phyloP scores from a whole-genome alignment of 177 flowering plant genomes.

The Vitis hybrid region DNA sequence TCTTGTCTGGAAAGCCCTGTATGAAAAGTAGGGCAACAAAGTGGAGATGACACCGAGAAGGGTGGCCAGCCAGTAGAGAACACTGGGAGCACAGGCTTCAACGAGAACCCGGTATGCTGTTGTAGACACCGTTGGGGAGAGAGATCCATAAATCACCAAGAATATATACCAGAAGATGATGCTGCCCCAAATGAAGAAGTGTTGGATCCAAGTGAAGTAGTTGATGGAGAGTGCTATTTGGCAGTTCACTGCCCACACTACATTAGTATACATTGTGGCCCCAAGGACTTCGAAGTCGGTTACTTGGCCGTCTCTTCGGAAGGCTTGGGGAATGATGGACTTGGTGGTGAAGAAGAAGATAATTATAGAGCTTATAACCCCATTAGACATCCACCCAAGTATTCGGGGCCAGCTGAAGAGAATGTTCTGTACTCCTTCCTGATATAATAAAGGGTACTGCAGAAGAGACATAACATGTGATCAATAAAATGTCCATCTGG shows the following conservation, averaged over 20 bases:
- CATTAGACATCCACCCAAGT: slow-evolving; percentile 79
- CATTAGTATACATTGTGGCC: slow-evolving; percentile 63
- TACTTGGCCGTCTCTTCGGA: slow-evolving; percentile 61
- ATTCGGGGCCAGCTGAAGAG: slow-evolving; percentile 83
- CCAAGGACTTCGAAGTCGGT: slow-evolving; percentile 55
- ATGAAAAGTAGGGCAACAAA: slow-evolving; percentile 54
- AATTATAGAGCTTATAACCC: slow-evolving; percentile 52
- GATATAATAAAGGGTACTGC: slow-evolving; percentile 66
- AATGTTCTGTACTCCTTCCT: slow-evolving; percentile 64
- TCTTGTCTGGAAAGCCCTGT: slow-evolving; percentile 48
- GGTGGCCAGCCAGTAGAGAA: slow-evolving; percentile 54
- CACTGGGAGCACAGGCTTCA: slow-evolving; percentile 70
- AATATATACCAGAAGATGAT: slow-evolving; percentile 67
- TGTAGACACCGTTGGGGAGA: slow-evolving; percentile 53
- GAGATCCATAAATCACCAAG: slow-evolving; percentile 54
- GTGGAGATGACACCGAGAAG: slow-evolving; percentile 51
- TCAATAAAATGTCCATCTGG: neutral
- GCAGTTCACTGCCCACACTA: slow-evolving; percentile 78
- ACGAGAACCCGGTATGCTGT: slow-evolving; percentile 66
- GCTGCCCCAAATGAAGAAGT: slow-evolving; percentile 86
- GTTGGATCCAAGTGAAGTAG: slow-evolving; percentile 88
- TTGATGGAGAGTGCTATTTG: slow-evolving; percentile 74
- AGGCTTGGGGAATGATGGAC: slow-evolving; percentile 42
- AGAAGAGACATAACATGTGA: neutral
- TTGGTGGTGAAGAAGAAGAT: slow-evolving; percentile 59